A percentile compares a stretch with the other conserved stretches of the same genome.
Evolutionary conservation across 257 asterid genomes (phyloP).

Genomic region (Sherardia arvensis): DNA sequence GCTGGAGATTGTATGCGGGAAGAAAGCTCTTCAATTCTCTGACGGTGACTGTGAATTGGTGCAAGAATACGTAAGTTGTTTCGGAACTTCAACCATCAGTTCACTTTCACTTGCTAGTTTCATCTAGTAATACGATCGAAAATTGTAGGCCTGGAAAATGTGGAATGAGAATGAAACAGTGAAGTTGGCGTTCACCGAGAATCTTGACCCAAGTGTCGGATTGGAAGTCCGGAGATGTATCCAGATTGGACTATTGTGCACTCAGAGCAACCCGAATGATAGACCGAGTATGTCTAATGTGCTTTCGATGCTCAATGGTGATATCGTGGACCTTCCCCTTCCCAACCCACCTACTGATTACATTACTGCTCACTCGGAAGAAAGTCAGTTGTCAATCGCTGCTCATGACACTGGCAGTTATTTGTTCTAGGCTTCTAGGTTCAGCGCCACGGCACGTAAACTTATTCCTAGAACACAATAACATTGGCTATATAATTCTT

Average conservation of each 20-base stretch:
- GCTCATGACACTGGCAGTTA: too few species aligned
- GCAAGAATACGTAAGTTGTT: not conserved
- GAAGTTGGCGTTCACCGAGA: not conserved
- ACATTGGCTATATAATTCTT: too few species aligned
- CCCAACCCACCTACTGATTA: too few species aligned
- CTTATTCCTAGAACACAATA: too few species aligned
- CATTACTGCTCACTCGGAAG: too few species aligned
- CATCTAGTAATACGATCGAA: not conserved
- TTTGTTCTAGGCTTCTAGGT: too few species aligned
- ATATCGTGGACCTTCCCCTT: not conserved
- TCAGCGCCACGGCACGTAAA: too few species aligned
- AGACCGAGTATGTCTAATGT: not conserved
- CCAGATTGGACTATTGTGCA: not conserved
- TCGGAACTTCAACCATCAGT: too few species aligned
- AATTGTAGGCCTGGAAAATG: not conserved
- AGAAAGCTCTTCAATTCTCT: too few species aligned
- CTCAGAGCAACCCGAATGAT: not conserved
- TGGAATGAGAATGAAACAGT: not conserved
- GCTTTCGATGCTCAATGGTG: not conserved
- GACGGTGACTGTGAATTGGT: not conserved
- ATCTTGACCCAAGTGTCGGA: not conserved
- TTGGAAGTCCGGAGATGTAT: not conserved
- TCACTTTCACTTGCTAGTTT: not conserved
- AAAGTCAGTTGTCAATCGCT: too few species aligned
- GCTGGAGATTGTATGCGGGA: not conserved